Evolutionary conservation across 805 yeast species (phyloP).

Genomic region (Cyberlindnera euphorbiiphila): DNA sequence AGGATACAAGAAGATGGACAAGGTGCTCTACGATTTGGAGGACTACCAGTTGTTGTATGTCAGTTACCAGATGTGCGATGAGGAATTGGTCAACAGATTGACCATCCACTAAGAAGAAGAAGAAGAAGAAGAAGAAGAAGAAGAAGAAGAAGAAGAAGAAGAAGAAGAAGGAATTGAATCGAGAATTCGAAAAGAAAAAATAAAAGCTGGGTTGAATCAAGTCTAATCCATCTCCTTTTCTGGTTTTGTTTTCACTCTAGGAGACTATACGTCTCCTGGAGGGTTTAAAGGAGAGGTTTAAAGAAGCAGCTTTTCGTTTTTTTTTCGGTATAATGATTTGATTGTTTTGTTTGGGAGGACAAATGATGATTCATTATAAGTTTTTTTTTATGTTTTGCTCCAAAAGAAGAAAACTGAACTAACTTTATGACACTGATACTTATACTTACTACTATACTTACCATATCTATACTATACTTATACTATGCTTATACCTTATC

Average conservation of each 20-base stretch:
- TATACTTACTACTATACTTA: neutral
- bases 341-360: conserved; percentile 25
- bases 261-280: neutral
- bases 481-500: neutral
- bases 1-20: conserved; percentile 61
- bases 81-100: conserved; percentile 20
- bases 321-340: conserved; percentile 25
- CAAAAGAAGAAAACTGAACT: conserved; percentile 8
- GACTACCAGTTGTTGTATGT: conserved; percentile 71
- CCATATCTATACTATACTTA: neutral
- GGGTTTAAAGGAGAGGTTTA: neutral
- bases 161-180: conserved; percentile 12
- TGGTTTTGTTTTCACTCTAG: conserved; percentile 9
- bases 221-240: neutral
- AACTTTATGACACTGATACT: neutral
- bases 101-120: conserved; percentile 7
- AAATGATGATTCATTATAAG: conserved; percentile 24
- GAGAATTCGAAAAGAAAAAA: conserved; percentile 16
- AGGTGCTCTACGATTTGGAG: conserved; percentile 68
- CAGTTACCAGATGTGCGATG: conserved; percentile 46
- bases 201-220: conserved; percentile 9
- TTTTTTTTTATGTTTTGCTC: conserved; percentile 22
- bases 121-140: conserved; percentile 1
- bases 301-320: conserved; percentile 18
- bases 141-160: conserved; percentile 3